These are phyloP conservation scores for Penicillium lividum DNA, from an alignment of 495 filamentous ascomycete species.

Conservation along the genomic window DNA sequence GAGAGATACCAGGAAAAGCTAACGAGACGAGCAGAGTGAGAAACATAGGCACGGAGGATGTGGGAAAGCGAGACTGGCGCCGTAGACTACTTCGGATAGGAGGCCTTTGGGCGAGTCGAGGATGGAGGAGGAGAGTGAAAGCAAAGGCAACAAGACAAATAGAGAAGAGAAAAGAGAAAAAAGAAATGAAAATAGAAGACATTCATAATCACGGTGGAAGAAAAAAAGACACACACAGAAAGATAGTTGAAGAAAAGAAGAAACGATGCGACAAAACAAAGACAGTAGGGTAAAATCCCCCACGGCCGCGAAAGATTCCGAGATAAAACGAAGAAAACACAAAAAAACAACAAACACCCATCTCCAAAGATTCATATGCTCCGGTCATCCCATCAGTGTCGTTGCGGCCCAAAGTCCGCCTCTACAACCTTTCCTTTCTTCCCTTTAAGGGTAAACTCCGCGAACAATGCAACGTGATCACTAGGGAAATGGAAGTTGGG, in stretches of 20 bases:
- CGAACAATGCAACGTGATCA: constrained; percentile 90
- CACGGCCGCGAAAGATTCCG: constrained; percentile 44
- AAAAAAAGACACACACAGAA: constrained; percentile 21
- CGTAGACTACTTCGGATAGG: constrained; percentile 25
- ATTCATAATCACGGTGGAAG: constrained; percentile 25
- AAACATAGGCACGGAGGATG: constrained; percentile 13
- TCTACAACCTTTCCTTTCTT: constrained; percentile 80
- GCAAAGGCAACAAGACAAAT: constrained; percentile 19
- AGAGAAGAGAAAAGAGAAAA: constrained; percentile 9
- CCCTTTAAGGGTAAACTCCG: constrained; percentile 87
- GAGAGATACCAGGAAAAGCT: constrained; percentile 28
- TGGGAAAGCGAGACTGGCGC: constrained; percentile 20
- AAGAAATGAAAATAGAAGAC: constrained; percentile 6
- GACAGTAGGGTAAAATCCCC: constrained; percentile 29
- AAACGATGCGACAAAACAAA: constrained; percentile 19
- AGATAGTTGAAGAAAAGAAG: constrained; percentile 17
- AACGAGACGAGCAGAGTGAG: constrained; percentile 21
- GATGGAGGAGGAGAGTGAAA: constrained; percentile 22
- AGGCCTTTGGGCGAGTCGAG: constrained; percentile 10
- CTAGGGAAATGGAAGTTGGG: constrained; percentile 97
- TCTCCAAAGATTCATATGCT: constrained; percentile 45
- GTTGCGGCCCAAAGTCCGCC: constrained; percentile 61
- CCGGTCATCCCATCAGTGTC: constrained; percentile 44
- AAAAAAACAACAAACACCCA: constrained; percentile 40
- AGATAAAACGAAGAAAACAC: constrained; percentile 32